Percentiles rank a stretch among this genome's conserved stretches.
Conservation (phyloP, 1,284 basidiomycete genomes). For the Volvariella volvacea region DNA sequence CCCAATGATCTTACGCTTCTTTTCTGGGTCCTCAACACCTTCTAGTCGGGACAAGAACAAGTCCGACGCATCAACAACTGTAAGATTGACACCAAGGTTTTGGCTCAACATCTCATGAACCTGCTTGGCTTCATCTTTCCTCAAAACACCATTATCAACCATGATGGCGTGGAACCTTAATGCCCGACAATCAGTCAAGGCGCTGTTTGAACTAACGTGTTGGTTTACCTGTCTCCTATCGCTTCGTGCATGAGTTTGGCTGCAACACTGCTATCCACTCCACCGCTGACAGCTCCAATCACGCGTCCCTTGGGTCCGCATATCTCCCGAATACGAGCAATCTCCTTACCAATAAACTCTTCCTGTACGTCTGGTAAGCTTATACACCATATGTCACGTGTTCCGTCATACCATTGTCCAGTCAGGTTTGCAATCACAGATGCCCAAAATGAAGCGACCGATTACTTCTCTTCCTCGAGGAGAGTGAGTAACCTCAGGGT, state of each 20-base stretch:
- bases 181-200: slow-evolving; percentile 3
- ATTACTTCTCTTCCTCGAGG: slow-evolving; percentile 90
- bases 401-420: slow-evolving; percentile 85
- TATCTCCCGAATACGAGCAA: slow-evolving; percentile 89
- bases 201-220: slow-evolving; percentile 2
- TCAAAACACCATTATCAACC: slow-evolving; percentile 98
- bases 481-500: slow-evolving; percentile 97
- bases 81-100: slow-evolving; percentile 94
- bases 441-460: slow-evolving; percentile 78
- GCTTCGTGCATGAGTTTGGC: slow-evolving; percentile 99
- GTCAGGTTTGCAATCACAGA: slow-evolving; percentile 77
- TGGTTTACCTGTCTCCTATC: slow-evolving; percentile 85
- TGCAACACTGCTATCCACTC: slow-evolving; percentile 97
- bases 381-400: neutral
- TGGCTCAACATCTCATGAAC: slow-evolving; percentile 95
- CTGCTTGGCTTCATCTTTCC: slow-evolving; percentile 86
- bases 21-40: slow-evolving; percentile 93
- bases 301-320: slow-evolving; percentile 94
- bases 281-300: slow-evolving; percentile 96
- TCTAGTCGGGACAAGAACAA: slow-evolving; percentile 88
- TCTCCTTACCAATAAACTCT: slow-evolving; percentile 98
- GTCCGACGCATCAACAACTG: slow-evolving; percentile 92
- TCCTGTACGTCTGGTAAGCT: slow-evolving; percentile 44
- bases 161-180: slow-evolving; percentile 96
- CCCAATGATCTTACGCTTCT: slow-evolving; percentile 98